A percentile compares a stretch with the other conserved stretches of the same genome.
Conservation (phyloP, 169 alveolate species). For the Haemoproteus tartakovskyi region DNA sequence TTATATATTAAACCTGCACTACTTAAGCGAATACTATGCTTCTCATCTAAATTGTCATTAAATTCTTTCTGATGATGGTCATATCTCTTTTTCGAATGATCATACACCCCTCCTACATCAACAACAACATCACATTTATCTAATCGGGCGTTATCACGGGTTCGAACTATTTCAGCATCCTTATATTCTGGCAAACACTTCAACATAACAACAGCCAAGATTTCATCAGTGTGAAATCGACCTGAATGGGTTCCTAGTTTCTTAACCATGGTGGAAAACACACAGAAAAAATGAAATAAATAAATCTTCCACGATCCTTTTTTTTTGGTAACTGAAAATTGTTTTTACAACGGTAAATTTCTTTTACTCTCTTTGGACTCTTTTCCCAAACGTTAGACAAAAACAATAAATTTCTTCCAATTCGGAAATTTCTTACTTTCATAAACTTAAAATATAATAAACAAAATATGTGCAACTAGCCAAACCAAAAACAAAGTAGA, state of each 20-base stretch:
- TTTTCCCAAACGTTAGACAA: too few relatives aligned
- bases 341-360: too few relatives aligned
- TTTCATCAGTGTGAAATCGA: slow-evolving; percentile 78
- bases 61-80: slow-evolving; percentile 92
- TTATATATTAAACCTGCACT: slow-evolving; percentile 90
- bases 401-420: too few relatives aligned
- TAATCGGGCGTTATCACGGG: slow-evolving; percentile 83
- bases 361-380: too few relatives aligned
- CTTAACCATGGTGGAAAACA: slow-evolving; percentile 37
- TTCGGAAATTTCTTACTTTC: too few relatives aligned
- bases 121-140: slow-evolving; percentile 84
- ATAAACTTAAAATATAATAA: too few relatives aligned
- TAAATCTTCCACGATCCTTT: neutral
- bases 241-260: slow-evolving; percentile 78
- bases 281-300: slow-evolving; percentile 12
- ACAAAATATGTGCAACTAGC: too few relatives aligned
- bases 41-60: slow-evolving; percentile 71
- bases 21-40: slow-evolving; percentile 79
- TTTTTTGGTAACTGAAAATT: too few relatives aligned
- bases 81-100: slow-evolving; percentile 76
- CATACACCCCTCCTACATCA: slow-evolving; percentile 90
- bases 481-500: too few relatives aligned
- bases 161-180: slow-evolving; percentile 81
- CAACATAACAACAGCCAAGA: slow-evolving; percentile 77
- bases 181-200: slow-evolving; percentile 77